A percentile compares a stretch with the other conserved stretches of the same genome.
These are phyloP conservation scores for Nigrospora sphaerica DNA, from an alignment of 2,329 filamentous ascomycete genomes.

Conservation along the genomic window DNA sequence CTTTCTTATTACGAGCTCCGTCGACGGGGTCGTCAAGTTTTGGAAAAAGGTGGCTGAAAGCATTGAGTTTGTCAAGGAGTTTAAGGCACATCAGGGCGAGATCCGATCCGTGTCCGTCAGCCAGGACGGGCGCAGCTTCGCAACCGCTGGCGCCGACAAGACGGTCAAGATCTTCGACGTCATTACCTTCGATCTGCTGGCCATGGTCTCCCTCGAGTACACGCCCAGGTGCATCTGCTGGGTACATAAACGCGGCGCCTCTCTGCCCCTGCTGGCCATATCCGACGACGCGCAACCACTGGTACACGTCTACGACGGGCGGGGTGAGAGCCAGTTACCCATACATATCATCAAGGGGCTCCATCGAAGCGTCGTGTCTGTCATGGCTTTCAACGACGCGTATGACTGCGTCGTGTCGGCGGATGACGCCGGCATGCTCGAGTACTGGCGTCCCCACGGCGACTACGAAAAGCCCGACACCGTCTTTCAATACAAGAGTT, in stretches of 20 bases:
- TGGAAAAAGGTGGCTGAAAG: slow-evolving; percentile 93
- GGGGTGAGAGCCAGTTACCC: slow-evolving; percentile 70
- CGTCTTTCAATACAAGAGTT: slow-evolving; percentile 89
- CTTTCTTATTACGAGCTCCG: slow-evolving; percentile 88
- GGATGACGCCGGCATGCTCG: slow-evolving; percentile 87
- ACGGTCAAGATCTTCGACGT: slow-evolving; percentile 77
- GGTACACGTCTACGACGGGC: slow-evolving; percentile 82
- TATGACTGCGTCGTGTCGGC: slow-evolving; percentile 89
- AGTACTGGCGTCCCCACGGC: slow-evolving; percentile 84
- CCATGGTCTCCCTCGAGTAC: slow-evolving; percentile 73
- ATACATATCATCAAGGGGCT: slow-evolving; percentile 71
- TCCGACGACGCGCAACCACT: slow-evolving; percentile 66
- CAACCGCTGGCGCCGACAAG: slow-evolving; percentile 73
- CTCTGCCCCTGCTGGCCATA: slow-evolving; percentile 76
- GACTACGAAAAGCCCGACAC: slow-evolving; percentile 85
- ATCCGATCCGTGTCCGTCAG: slow-evolving; percentile 80
- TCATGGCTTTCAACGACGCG: slow-evolving; percentile 83
- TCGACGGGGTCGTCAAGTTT: slow-evolving; percentile 97
- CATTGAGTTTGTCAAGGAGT: slow-evolving; percentile 98
- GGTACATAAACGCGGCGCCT: slow-evolving; percentile 84
- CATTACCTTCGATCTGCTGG: slow-evolving; percentile 79
- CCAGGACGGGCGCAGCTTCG: slow-evolving; percentile 86
- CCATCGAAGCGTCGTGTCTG: slow-evolving; percentile 73
- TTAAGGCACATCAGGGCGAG: slow-evolving; percentile 81
- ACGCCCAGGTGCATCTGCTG: slow-evolving; percentile 79